Conservation (phyloP, 345 rosid genomes). For the Citropsis articulata region DNA sequence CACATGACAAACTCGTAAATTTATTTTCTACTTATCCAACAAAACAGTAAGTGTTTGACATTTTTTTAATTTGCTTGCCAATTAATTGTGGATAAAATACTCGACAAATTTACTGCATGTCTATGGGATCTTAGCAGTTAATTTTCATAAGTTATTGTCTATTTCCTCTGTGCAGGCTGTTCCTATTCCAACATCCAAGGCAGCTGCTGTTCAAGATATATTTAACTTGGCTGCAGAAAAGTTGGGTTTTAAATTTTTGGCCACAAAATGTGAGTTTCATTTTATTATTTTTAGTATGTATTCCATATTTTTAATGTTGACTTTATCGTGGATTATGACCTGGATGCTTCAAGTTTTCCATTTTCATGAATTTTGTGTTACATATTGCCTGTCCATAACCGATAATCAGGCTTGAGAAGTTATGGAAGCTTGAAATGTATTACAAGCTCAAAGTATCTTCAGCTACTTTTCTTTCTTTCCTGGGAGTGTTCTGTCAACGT, state of each 20-base stretch:
- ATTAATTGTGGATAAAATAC: background rate
- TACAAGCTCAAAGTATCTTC: background rate
- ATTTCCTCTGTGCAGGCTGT: constrained; percentile 43
- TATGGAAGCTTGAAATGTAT: background rate
- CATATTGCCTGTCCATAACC: background rate
- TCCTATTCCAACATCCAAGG: constrained; percentile 80
- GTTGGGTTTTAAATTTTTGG: constrained; percentile 73
- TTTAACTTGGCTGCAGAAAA: constrained; percentile 80
- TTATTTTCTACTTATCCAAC: background rate
- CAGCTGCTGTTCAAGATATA: constrained; percentile 52
- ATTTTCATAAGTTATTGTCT: background rate
- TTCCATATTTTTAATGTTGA: background rate
- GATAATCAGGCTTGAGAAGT: background rate
- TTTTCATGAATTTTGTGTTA: background rate
- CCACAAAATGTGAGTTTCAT: constrained; percentile 51
- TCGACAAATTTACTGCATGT: background rate
- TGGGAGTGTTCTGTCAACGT: background rate
- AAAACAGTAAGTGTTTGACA: background rate
- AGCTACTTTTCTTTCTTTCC: background rate
- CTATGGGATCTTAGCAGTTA: background rate
- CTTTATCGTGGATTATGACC: background rate
- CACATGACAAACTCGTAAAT: background rate
- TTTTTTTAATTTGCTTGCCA: background rate
- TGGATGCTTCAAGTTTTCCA: background rate
- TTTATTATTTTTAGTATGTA: background rate